phyloP scores from a whole-genome alignment of 768 basidiomycete genomes.

The Lanmaoa pseudosensibilis region DNA sequence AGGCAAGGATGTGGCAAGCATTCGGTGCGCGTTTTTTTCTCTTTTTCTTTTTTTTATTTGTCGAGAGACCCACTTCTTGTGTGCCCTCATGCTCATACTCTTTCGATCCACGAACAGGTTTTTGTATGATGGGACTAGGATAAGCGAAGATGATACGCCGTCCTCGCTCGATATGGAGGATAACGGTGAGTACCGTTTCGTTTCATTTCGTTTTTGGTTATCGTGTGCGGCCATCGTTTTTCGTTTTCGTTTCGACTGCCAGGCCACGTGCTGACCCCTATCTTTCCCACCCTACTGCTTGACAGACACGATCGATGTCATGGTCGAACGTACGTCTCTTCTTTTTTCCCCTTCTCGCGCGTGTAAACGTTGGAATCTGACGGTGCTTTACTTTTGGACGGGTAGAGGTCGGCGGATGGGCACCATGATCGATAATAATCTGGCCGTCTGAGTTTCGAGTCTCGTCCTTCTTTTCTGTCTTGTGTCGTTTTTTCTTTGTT shows the following conservation, averaged over 20 bases:
- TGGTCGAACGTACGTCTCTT: constrained; percentile 83
- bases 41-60: constrained; percentile 2
- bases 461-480: not conserved
- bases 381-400: not conserved
- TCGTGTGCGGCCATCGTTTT: not conserved
- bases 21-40: constrained; percentile 61
- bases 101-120: constrained; percentile 50
- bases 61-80: not conserved
- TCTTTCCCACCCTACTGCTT: not conserved
- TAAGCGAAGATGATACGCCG: constrained; percentile 89
- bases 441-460: not conserved
- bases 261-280: constrained; percentile 1
- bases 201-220: not conserved
- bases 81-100: not conserved
- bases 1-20: constrained; percentile 82
- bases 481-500: not conserved
- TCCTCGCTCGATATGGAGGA: constrained; percentile 84
- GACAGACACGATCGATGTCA: constrained; percentile 90
- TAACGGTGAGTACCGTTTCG: constrained; percentile 54
- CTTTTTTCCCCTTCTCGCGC: not conserved
- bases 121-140: constrained; percentile 85
- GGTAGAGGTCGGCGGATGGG: constrained; percentile 20
- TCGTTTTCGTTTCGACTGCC: not conserved
- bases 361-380: not conserved
- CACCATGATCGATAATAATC: constrained; percentile 7